Evolutionary conservation across 208 protist species (phyloP), one percentile per base, ranked within the genome.

Genomic region (Acanthamoeba lenticulata): DNA sequence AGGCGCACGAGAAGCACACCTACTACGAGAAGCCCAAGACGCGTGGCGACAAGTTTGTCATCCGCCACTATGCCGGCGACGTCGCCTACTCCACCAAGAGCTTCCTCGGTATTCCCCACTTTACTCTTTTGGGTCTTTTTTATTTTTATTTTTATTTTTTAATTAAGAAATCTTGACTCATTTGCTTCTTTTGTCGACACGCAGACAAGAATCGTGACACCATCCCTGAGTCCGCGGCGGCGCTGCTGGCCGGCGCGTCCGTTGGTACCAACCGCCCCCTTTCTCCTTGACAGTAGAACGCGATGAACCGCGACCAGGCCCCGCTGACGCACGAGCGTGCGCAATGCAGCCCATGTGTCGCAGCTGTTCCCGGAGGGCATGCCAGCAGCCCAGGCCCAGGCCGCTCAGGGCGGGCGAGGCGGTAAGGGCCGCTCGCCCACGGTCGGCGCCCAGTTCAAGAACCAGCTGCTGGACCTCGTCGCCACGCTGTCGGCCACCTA

Each of bases 1-100:
- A 95, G 24, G 72, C 96, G 24, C 95, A 96, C 62, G 90, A 88
- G 38, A 97, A 97, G 45, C 40, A 92, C 83, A 36, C 19, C 27
- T 90, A 89, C 55, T 95, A 93, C 69, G 94, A 97, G 60, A 94
- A 95, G 45, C 67, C 74, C 47, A 86, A 90, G 60, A 69, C 44
- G 21, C 45, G 79, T 36, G 62, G 52, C 34, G 77, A 94, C 62
- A 79, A 95, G 11, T 98, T 98, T 94, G 90, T 93, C 1, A 94
- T 98, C 42, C 94, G 96, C 34, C 99, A 99, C 95, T 99, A 99
- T 96, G 98, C 99, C 47, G 98, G 98, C 34, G 96, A 98, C 32
- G 95, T 96, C 6, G 42, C 85, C 21, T 96, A 96, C 49, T 94
- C 47, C 52, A 97, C 97, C 5, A 96, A 97, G 27, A 98, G 98